Evolutionary conservation across 495 filamentous ascomycete species (phyloP).

Genomic region (Copromyces sp.): DNA sequence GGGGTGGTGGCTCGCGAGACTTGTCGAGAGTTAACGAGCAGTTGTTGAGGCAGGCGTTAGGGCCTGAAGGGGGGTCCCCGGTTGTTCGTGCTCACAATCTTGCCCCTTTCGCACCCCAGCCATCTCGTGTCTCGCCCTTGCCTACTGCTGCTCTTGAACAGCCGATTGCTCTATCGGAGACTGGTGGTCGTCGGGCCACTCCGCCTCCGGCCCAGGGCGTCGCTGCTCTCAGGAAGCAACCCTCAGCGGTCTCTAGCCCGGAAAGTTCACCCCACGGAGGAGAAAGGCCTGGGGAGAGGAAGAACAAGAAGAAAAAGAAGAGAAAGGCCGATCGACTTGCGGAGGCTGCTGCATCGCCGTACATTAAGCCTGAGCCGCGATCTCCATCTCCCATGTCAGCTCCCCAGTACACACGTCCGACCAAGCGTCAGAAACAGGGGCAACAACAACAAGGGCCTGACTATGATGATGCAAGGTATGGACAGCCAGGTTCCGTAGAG

Average conservation of each 20-base stretch:
- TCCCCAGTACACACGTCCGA: constrained; percentile 38
- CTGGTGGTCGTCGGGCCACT: constrained; percentile 21
- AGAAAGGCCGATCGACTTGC: constrained; percentile 35
- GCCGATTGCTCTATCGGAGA: constrained; percentile 32
- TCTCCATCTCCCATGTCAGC: constrained; percentile 67
- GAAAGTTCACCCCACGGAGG: constrained; percentile 41
- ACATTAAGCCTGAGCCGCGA: constrained; percentile 79
- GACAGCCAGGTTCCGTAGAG: constrained; percentile 13
- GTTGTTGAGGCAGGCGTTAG: constrained; percentile 23
- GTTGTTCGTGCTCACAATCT: constrained; percentile 38
- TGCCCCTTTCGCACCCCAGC: constrained; percentile 72
- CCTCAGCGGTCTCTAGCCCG: constrained; percentile 32
- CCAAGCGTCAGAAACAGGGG: constrained; percentile 42
- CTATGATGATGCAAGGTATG: constrained; percentile 34
- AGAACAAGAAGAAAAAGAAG: constrained; percentile 44
- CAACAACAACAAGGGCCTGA: constrained; percentile 32
- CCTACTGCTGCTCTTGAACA: constrained; percentile 49
- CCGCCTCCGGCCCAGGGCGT: constrained; percentile 40
- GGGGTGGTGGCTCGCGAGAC: constrained; percentile 25
- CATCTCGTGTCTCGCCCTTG: constrained; percentile 69
- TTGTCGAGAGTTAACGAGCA: constrained; percentile 22
- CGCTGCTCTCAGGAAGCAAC: constrained; percentile 36
- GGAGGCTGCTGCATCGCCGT: constrained; percentile 36
- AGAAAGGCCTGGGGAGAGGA: constrained; percentile 28
- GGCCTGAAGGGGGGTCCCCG: constrained; percentile 21